Percentiles rank a stretch among this genome's conserved stretches.
phyloP scores from a whole-genome alignment of 2,329 filamentous ascomycete species.

The Hyphodiscus sp. region DNA sequence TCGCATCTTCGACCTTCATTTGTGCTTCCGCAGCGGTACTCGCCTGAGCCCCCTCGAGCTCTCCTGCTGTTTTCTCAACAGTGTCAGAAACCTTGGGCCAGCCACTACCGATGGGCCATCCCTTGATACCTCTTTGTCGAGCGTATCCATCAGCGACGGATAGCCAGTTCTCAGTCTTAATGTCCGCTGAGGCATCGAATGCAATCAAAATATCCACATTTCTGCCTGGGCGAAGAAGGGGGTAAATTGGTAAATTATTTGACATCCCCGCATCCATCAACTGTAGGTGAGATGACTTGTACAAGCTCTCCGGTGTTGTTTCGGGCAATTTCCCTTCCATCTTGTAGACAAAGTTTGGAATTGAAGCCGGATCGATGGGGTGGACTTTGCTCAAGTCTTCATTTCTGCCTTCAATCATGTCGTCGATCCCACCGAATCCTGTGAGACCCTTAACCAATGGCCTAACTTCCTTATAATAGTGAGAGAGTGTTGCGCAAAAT shows the following conservation, averaged over 20 bases:
- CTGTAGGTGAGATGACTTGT: conserved; percentile 63
- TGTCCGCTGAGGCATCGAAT: conserved; percentile 88
- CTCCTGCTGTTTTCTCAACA: conserved; percentile 51
- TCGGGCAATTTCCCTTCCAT: conserved; percentile 70
- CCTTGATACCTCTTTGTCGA: conserved; percentile 79
- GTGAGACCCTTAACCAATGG: conserved; percentile 69
- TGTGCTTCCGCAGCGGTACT: conserved; percentile 52
- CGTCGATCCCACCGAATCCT: conserved; percentile 72
- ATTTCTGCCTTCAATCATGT: conserved; percentile 74
- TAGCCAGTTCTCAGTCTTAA: conserved; percentile 93
- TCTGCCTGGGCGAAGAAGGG: conserved; percentile 78
- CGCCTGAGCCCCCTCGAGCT: conserved; percentile 62
- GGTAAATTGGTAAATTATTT: conserved; percentile 95
- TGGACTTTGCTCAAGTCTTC: conserved; percentile 87
- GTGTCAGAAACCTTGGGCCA: conserved; percentile 68
- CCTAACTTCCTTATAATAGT: conserved; percentile 93
- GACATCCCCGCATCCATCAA: conserved; percentile 98
- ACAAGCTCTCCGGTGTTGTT: conserved; percentile 72
- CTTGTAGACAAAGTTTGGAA: conserved; percentile 83
- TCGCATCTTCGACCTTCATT: conserved; percentile 56
- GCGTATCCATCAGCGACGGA: conserved; percentile 91
- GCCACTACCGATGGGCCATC: conserved; percentile 91
- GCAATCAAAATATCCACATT: conserved; percentile 86
- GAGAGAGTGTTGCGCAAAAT: conserved; percentile 90
- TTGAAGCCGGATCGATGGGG: conserved; percentile 82